Evolutionary conservation across 129 eudicot species (phyloP).

Genomic region (Chrysanthemum lavandulifolium): DNA sequence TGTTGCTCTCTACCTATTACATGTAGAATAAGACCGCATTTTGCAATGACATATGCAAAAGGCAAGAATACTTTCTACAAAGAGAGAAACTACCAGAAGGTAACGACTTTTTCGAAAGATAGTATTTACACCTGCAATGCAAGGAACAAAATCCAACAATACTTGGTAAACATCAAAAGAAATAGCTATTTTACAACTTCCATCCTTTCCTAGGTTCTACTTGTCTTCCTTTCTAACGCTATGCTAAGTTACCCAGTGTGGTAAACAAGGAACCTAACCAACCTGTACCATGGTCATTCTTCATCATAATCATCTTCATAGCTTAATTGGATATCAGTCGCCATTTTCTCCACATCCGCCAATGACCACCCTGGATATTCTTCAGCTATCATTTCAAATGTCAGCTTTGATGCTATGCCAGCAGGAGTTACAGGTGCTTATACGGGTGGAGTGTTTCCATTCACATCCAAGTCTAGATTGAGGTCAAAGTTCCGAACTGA

Average conservation of each 20-base stretch:
- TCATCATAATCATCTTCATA: constrained; percentile 71
- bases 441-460: constrained; percentile 22
- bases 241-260: not conserved
- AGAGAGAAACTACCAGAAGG: not conserved
- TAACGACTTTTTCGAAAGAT: not conserved
- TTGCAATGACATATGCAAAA: not conserved
- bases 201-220: not conserved
- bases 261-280: constrained; percentile 4
- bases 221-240: not conserved
- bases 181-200: not conserved
- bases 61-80: not conserved
- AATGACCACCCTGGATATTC: constrained; percentile 61
- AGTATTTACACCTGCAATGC: constrained; percentile 2
- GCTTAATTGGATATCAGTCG: constrained; percentile 41
- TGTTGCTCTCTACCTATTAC: not conserved
- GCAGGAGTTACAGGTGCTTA: constrained; percentile 20
- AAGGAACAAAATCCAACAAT: not conserved
- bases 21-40: not conserved
- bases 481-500: constrained; percentile 44
- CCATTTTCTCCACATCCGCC: constrained; percentile 53
- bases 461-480: constrained; percentile 50
- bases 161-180: not conserved
- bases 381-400: constrained; percentile 33
- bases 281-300: not conserved
- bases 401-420: constrained; percentile 15